Base-by-base conservation (phyloP, 2,329 filamentous ascomycete genomes). In the Xylaria sp. region DNA sequence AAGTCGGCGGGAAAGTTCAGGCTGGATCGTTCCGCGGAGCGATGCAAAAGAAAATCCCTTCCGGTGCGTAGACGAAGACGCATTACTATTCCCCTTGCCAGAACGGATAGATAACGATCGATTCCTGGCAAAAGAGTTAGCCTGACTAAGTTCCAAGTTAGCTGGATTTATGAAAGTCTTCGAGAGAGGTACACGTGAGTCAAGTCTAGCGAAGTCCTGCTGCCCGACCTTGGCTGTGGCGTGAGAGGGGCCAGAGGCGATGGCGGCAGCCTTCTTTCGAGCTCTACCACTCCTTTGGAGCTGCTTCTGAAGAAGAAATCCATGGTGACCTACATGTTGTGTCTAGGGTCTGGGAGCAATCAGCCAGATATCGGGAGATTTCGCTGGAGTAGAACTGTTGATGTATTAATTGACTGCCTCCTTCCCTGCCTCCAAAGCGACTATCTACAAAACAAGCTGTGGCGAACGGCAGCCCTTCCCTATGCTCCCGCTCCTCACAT, bases 1-100 rank as follows among this genome's bases (percentile, higher is more conserved):
- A 58, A 99, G 89, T 78, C 91, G 92, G 80, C 92, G 93, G 74
- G 92, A 94, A 31, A 97, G 87, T 79, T 97, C 94, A 4, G 94
- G 93, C 77, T 97, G 93, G 73, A 91, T 87, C 55, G 90, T 88
- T 63, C 93, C 93, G 58, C 95, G 93, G 62, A 99, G 89, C 22
- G 93, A 96, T 71, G 88, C 89, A 83, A 98, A 91, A 66, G 90
- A 92, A 83, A 98, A 97, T 76, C 89, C 90, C 77, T 92, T 89
- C 74, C 87, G 89, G 69, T 78, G 76, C 63, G 82, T 76, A 53
- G 74, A 67, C 36, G 73, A 69, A n/a, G 78, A 75, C 73, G 71
- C 39, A 50, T 54, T 67, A 69, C 78, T 81, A 69, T 72, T 77
- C 74, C 75, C 73, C 76, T 81, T 78, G 74, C 77, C 77, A 69